Evolutionary conservation across 176 grass and related monocot genomes (phyloP), one percentile per base, ranked within the genome.

Genomic region (Oryza meridionalis): DNA sequence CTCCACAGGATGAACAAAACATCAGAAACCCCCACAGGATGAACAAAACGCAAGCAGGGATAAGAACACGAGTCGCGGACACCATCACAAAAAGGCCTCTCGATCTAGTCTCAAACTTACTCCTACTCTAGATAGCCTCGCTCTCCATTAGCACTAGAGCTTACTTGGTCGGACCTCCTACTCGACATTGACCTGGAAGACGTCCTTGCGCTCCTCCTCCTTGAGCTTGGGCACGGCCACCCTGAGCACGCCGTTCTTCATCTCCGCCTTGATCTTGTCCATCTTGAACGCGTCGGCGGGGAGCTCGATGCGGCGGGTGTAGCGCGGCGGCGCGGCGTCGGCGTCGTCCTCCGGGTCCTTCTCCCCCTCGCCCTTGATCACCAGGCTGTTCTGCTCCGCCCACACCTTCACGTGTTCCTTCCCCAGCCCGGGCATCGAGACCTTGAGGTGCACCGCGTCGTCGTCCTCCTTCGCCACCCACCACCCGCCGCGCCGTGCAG

Each of bases 211-310:
- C 65, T 92, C 22, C 69, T 92, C 77, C 58, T 91, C 84, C 83
- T 97, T 90, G 0, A 90, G 82, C 92, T 94, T 97, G 24, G 95
- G 95, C 78, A 97, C 88, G 29, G 86, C 84, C 68, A 94, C 95
- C 79, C 46, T 91, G 38, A 97, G 95, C 81, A 97, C 90, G 45
- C 92, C 95, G 50, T 97, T 97, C 88, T 94, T 97, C 90, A 97
- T 94, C 90, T 97, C 95, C 6, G 92, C 95, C 72, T 83, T 88
- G 86, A 98, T 91, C 89, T 95, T 69, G 84, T 98, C 92, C 88
- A 95, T 81, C 80, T 11, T 84, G 76, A 79, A 95, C 37, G 80
- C 84, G 14, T 91, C 2, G 84, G 46, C 32, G 95, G 72, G 47
- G 13, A 98, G 87, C 9, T 91, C 87, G 76, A 98, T 80, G 47